Conservation (phyloP, 208 protist species). For the Trypanosoma brucei region DNA sequence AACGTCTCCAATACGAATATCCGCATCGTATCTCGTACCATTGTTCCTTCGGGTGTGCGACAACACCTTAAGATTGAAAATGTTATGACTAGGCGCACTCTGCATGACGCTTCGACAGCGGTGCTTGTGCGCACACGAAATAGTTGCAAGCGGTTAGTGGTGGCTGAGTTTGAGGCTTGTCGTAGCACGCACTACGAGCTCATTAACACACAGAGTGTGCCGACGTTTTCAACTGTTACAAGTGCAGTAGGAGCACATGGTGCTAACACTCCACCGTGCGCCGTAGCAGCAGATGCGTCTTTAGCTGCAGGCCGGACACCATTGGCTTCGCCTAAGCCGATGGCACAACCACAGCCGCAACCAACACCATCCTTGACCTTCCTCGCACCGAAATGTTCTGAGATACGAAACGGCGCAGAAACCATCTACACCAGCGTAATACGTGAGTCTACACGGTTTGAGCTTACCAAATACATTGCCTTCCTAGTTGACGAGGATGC, state of each 20-base stretch:
- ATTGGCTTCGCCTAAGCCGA: background rate
- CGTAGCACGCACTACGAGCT: constrained; percentile 25
- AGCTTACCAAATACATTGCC: constrained; percentile 78
- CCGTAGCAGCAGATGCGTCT: background rate
- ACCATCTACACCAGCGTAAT: constrained; percentile 79
- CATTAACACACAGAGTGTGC: background rate
- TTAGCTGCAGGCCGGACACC: constrained; percentile 7
- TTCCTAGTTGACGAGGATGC: constrained; percentile 79
- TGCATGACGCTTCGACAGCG: constrained; percentile 65
- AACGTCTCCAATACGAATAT: constrained; percentile 85
- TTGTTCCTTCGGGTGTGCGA: constrained; percentile 24
- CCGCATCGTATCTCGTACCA: constrained; percentile 71
- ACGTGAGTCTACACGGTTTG: constrained; percentile 53
- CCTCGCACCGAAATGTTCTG: constrained; percentile 24
- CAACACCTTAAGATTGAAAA: constrained; percentile 60
- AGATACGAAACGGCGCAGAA: constrained; percentile 66
- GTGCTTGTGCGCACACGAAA: constrained; percentile 75
- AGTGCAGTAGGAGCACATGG: background rate
- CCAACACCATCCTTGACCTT: constrained; percentile 7
- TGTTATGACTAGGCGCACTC: constrained; percentile 41
- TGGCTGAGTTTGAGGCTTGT: constrained; percentile 53
- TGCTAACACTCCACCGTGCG: background rate
- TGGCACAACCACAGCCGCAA: constrained; percentile 1
- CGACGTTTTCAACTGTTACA: background rate
- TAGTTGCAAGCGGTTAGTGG: constrained; percentile 78